Percentiles rank a stretch among this genome's conserved stretches.
Evolutionary conservation across 139 green algal species (phyloP).

Genomic region (Chlorella vulgaris): DNA sequence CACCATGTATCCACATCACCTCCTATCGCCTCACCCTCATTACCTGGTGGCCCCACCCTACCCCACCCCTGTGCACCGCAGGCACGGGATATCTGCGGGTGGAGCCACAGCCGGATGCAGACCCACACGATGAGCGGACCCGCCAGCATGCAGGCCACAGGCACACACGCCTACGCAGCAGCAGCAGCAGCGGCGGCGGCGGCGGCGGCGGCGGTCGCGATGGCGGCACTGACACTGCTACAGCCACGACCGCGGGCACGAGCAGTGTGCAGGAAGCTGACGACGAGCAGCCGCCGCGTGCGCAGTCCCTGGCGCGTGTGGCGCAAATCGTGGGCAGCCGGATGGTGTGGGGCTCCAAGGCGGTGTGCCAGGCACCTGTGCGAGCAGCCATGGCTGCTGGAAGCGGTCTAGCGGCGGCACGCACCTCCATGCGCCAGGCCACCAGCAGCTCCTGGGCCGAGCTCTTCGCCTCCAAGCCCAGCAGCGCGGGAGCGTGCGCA

Average conservation of each 20-base stretch:
- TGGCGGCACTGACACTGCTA: too few species aligned
- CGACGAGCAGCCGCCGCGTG: neutral
- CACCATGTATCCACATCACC: too few species aligned
- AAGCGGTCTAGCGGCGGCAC: neutral
- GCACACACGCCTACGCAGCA: neutral
- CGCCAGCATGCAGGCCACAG: conserved; percentile 18
- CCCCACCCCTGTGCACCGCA: too few species aligned
- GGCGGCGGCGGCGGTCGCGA: neutral
- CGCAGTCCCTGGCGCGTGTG: conserved; percentile 8
- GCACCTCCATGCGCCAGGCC: neutral
- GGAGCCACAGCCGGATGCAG: neutral
- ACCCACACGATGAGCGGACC: neutral
- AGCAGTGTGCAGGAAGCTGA: too few species aligned
- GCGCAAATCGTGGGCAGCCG: conserved; percentile 5
- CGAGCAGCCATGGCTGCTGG: neutral
- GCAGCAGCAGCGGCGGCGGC: neutral
- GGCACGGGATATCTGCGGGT: conserved; percentile 10
- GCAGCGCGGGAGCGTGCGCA: too few species aligned
- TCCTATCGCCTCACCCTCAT: too few species aligned
- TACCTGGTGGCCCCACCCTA: too few species aligned
- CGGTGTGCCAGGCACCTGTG: neutral
- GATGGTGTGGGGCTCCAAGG: conserved; percentile 2
- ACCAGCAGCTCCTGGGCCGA: neutral
- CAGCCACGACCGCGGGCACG: neutral
- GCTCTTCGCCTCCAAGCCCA: neutral